Evolutionary conservation across 805 yeast species (phyloP).

Genomic region (Kluyveromyces lactis): DNA sequence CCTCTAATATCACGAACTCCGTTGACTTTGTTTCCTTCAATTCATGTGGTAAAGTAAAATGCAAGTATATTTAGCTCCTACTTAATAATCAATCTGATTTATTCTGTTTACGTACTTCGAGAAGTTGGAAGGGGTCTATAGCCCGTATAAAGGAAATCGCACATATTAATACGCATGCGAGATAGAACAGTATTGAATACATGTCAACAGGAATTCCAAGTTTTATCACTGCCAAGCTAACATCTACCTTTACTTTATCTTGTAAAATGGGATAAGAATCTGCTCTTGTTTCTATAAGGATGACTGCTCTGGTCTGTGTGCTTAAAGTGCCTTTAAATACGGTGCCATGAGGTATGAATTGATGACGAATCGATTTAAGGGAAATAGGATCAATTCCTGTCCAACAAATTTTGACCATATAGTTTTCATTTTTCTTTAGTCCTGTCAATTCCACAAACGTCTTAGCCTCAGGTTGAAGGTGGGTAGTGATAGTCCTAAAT

Average conservation of each 20-base stretch:
- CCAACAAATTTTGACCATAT: slow-evolving; percentile 25
- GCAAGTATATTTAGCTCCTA: too few species aligned
- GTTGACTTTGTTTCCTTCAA: too few species aligned
- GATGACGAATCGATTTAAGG: slow-evolving; percentile 10
- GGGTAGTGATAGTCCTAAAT: slow-evolving; percentile 1
- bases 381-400: slow-evolving; percentile 23
- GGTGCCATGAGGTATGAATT: slow-evolving; percentile 10
- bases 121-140: not conserved
- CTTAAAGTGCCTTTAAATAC: slow-evolving; percentile 3
- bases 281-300: slow-evolving; percentile 8
- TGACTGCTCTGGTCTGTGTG: slow-evolving; percentile 10
- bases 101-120: not conserved
- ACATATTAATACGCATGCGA: slow-evolving; percentile 7
- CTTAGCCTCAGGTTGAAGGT: slow-evolving; percentile 2
- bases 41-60: too few species aligned
- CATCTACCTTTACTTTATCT: slow-evolving; percentile 14
- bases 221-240: slow-evolving; percentile 14
- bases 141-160: not conserved
- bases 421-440: slow-evolving; percentile 12
- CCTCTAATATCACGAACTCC: slow-evolving; percentile 12
- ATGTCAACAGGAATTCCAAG: slow-evolving; percentile 22
- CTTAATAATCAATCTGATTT: too few species aligned
- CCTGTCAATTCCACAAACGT: slow-evolving; percentile 11
- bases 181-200: slow-evolving; percentile 12
- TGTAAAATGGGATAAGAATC: slow-evolving; percentile 16